Conservation (phyloP, 179 eudicot species). For the Beta macrorhiza region DNA sequence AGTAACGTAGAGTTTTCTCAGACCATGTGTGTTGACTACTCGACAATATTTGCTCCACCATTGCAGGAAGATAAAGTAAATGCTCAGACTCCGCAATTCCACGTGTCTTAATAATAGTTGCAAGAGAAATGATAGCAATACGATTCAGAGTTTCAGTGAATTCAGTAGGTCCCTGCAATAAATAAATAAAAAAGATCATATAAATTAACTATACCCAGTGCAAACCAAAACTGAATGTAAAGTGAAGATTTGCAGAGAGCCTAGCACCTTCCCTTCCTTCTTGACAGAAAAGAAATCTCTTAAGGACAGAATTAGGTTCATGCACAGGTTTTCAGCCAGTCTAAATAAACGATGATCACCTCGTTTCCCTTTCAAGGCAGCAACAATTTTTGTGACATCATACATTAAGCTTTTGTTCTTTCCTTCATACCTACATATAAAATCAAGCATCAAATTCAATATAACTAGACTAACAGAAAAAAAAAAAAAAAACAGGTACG, state of each 20-base stretch:
- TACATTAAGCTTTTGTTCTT: constrained; percentile 88
- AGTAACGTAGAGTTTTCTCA: constrained; percentile 83
- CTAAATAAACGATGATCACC: constrained; percentile 93
- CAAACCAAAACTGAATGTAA: not conserved
- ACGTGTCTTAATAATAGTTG: constrained; percentile 91
- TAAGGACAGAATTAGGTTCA: constrained; percentile 78
- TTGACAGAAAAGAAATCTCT: constrained; percentile 82
- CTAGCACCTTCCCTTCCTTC: constrained; percentile 83
- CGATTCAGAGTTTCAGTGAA: constrained; percentile 95
- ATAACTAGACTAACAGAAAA: constrained; percentile 1
- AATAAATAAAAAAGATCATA: constrained; percentile 7
- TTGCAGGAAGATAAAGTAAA: constrained; percentile 71
- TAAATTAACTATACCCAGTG: not conserved
- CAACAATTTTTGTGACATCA: constrained; percentile 84
- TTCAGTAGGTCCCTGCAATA: constrained; percentile 84
- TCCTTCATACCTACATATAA: constrained; percentile 71
- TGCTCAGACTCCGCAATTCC: constrained; percentile 95
- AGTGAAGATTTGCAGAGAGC: not conserved
- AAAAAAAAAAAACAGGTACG: constrained; percentile 12
- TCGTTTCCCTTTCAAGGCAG: constrained; percentile 80
- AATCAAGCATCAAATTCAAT: constrained; percentile 6
- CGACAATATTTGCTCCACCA: constrained; percentile 88
- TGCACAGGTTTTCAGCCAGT: constrained; percentile 93
- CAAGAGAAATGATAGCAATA: constrained; percentile 65
- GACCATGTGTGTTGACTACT: constrained; percentile 97